Conservation (phyloP, 306 rosid species). For the Rosa chinensis region DNA sequence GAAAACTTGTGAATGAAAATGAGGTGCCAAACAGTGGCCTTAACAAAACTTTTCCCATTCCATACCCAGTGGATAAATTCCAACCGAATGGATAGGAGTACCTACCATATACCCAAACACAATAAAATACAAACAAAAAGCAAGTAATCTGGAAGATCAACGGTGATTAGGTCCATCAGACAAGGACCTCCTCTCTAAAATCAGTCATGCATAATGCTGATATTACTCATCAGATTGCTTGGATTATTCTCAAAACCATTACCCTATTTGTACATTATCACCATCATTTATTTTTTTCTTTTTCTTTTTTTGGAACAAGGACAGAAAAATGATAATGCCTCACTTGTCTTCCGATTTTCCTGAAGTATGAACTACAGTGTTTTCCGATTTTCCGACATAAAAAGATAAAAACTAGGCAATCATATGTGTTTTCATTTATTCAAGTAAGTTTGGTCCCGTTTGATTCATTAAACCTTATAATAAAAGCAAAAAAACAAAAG, state of each 20-base stretch:
- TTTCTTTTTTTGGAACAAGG: not conserved
- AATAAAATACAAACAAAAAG: not conserved
- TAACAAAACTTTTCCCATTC: not conserved
- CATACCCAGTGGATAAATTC: not conserved
- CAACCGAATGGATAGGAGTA: not conserved
- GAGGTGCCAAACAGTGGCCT: not conserved
- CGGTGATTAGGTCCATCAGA: not conserved
- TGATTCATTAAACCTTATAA: constrained; percentile 1
- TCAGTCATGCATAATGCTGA: not conserved
- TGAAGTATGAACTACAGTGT: not conserved
- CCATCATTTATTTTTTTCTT: not conserved
- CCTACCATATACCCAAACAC: too few relatives aligned
- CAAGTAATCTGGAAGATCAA: not conserved
- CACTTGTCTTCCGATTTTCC: not conserved
- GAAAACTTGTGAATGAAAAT: too few relatives aligned
- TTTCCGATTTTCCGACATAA: too few relatives aligned
- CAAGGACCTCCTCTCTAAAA: not conserved
- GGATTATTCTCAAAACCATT: not conserved
- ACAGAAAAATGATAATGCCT: not conserved
- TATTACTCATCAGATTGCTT: not conserved
- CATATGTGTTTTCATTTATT: not conserved
- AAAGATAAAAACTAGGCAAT: not conserved
- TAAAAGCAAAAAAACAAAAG: constrained; percentile 2
- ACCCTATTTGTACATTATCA: not conserved
- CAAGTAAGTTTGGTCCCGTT: not conserved